Base-by-base conservation (phyloP, 805 yeast species). In the Phaffomyces opuntiae region DNA sequence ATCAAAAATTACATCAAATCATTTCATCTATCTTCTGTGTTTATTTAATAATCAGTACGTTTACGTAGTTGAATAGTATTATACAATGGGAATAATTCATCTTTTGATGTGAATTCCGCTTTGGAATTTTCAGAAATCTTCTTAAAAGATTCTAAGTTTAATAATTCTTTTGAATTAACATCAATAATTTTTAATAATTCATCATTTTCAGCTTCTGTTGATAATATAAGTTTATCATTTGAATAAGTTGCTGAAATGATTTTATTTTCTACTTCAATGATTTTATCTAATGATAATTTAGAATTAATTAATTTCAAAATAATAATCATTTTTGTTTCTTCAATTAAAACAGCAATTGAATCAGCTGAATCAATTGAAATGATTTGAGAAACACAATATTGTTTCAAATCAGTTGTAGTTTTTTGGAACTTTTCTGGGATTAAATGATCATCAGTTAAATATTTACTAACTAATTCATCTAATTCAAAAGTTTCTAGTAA, bases 391-490 rank as follows among this genome's bases (percentile, higher is more conserved):
- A 83, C 78, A 31, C 79, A 67, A 43, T 69, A 70, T 61, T 84
- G 90, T 44, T 67, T 68, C 11, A 66, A 43, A 49, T 69, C 65
- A 36, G 67, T 66, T 4, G 59, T 53, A 19, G 80, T 81, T 47
- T 77, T 75, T 61, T 77, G 76, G 59, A 81, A 81, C 57, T 84
- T 72, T 39, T 69, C 75, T 13, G 89, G 86, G 0, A 87, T 84
- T 44, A 73, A 61, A 59, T 86, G 91, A 21, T 63, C 62, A 8
- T 78, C 80, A 35, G 65, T 74, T 49, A 86, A 68, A 53, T 68
- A 75, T 25, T 72, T 69, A 34, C 62, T 50, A 25, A 70, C 57
- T 17, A 68, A 46, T 0, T 69, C 67, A 26, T 73, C 66, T 24
- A 83, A 65, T 21, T 78, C 72, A 39, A 82, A 68, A 44, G 71